phyloP scores from a whole-genome alignment of 768 basidiomycete genomes.

The Hygrocybe coccinea region DNA sequence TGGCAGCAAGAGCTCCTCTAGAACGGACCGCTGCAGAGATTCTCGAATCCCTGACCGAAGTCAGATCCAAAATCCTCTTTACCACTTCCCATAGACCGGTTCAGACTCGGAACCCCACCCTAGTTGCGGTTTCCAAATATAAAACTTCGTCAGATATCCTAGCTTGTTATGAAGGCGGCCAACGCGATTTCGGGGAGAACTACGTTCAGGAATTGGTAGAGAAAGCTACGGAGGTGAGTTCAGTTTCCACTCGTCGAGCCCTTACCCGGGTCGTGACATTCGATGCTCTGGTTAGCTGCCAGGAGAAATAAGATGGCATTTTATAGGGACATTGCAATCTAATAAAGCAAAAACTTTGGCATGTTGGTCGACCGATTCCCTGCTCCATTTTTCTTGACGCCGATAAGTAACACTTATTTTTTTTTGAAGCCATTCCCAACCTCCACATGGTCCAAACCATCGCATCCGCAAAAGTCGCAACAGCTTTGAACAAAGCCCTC shows the following conservation, averaged over 20 bases:
- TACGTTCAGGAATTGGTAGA: constrained; percentile 91
- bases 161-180: constrained; percentile 74
- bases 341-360: constrained; percentile 92
- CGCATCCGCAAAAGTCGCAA: constrained; percentile 75
- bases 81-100: constrained; percentile 18
- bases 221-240: constrained; percentile 66
- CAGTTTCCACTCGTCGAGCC: background rate
- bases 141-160: constrained; percentile 86
- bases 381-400: background rate
- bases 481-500: constrained; percentile 70
- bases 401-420: no score
- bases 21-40: constrained; percentile 54
- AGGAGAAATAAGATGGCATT: constrained; percentile 88
- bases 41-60: constrained; percentile 46
- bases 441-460: constrained; percentile 84
- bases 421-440: constrained; percentile 71
- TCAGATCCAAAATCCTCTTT: constrained; percentile 45
- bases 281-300: no score
- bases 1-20: constrained; percentile 17
- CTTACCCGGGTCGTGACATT: no score
- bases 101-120: constrained; percentile 24
- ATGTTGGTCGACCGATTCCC: constrained; percentile 40
- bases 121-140: constrained; percentile 91
- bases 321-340: constrained; percentile 88
- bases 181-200: constrained; percentile 95